phyloP scores from a whole-genome alignment of 352 stramenopile species.

The Phytophthora kernoviae region DNA sequence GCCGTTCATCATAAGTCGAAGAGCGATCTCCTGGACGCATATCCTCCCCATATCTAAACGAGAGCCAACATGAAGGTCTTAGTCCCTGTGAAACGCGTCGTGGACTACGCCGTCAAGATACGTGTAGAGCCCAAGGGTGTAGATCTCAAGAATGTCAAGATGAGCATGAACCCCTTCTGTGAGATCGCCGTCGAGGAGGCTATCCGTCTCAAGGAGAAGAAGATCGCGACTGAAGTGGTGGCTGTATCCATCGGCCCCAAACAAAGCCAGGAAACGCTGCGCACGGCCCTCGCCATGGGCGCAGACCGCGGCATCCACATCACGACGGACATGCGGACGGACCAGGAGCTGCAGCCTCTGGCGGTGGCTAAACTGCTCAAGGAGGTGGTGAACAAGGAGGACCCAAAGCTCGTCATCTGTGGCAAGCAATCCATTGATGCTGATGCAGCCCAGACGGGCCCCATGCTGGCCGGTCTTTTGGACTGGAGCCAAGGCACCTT shows the following conservation, averaged over 20 bases:
- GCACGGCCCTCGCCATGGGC: constrained; percentile 94
- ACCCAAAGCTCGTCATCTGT: constrained; percentile 94
- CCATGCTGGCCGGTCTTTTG: constrained; percentile 96
- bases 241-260: constrained; percentile 98
- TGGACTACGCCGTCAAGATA: constrained; percentile 99
- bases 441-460: constrained; percentile 88
- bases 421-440: constrained; percentile 97
- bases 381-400: constrained; percentile 94
- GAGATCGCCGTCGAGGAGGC: constrained; percentile 98
- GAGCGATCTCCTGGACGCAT: constrained; percentile 5
- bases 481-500: constrained; percentile 98
- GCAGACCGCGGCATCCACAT: constrained; percentile 98
- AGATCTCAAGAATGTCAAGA: constrained; percentile 99
- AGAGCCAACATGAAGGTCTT: constrained; percentile 87
- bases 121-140: constrained; percentile 94
- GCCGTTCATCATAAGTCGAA: background rate
- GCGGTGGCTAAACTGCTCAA: constrained; percentile 97
- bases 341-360: constrained; percentile 98
- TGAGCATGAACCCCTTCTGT: constrained; percentile 99
- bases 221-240: constrained; percentile 94
- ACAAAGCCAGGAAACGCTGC: constrained; percentile 96
- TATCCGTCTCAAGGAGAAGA: constrained; percentile 98
- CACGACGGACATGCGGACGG: constrained; percentile 94
- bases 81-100: constrained; percentile 97
- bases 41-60: too few relatives aligned